Evolutionary conservation across 305 asterid species (phyloP).

Genomic region (Ilex paraguariensis): DNA sequence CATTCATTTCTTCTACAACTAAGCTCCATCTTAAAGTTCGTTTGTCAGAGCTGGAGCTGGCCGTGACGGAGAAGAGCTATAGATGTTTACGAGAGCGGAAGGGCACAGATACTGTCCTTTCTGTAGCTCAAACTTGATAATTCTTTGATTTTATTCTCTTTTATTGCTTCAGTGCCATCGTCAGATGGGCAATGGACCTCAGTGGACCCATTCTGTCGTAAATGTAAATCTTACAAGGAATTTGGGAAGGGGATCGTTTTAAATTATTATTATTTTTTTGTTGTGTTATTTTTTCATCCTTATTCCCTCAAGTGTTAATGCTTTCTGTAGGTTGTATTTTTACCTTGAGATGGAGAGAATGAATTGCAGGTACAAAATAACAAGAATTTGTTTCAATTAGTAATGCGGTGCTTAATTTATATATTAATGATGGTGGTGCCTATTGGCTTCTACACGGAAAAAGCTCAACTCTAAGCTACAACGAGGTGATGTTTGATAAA

Average conservation of each 20-base stretch:
- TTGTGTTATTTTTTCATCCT: too few relatives aligned
- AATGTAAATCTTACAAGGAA: background rate
- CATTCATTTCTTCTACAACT: background rate
- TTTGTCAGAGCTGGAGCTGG: background rate
- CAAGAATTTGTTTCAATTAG: too few relatives aligned
- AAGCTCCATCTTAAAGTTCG: background rate
- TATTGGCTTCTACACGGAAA: too few relatives aligned
- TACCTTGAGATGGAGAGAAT: background rate
- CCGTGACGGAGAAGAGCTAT: background rate
- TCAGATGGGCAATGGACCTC: background rate
- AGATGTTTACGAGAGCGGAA: background rate
- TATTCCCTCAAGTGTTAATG: background rate
- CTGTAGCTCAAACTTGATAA: background rate
- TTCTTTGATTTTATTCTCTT: background rate
- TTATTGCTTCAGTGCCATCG: background rate
- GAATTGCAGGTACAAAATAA: background rate
- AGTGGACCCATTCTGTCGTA: background rate
- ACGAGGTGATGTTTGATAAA: too few relatives aligned
- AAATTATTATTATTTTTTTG: background rate
- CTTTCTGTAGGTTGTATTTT: background rate
- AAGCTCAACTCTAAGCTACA: too few relatives aligned
- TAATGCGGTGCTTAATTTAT: too few relatives aligned
- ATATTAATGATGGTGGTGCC: too few relatives aligned
- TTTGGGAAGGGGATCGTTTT: background rate
- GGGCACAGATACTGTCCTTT: background rate